Conservation (phyloP, 1,139 yeast species). For the Saccharomyces hybrid region DNA sequence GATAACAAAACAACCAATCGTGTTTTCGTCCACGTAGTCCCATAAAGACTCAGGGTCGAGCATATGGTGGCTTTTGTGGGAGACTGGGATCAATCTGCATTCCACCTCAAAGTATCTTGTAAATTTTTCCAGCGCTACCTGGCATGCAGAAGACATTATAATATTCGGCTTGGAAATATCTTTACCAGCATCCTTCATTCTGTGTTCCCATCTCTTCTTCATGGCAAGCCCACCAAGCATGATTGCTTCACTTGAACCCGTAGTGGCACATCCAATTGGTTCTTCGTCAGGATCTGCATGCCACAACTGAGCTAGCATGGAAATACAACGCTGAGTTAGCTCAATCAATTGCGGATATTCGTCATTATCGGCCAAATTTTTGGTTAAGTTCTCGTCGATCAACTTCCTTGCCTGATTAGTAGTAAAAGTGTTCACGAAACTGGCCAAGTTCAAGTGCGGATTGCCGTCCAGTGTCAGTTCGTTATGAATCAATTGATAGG, state of each 20-base stretch:
- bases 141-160: slow-evolving; percentile 91
- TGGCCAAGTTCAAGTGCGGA: slow-evolving; percentile 78
- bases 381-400: slow-evolving; percentile 63
- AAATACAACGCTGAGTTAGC: slow-evolving; percentile 71
- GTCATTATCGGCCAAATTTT: slow-evolving; percentile 87
- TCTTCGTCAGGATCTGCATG: slow-evolving; percentile 42
- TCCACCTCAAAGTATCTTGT: slow-evolving; percentile 93
- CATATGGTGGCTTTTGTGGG: slow-evolving; percentile 51
- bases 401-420: slow-evolving; percentile 47
- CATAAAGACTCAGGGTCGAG: slow-evolving; percentile 54
- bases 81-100: slow-evolving; percentile 64
- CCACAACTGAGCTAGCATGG: slow-evolving; percentile 77
- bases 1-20: slow-evolving; percentile 86
- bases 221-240: slow-evolving; percentile 90
- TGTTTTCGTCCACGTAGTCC: slow-evolving; percentile 74
- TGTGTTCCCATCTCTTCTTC: slow-evolving; percentile 82
- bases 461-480: slow-evolving; percentile 78
- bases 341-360: slow-evolving; percentile 86
- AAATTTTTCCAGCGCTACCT: slow-evolving; percentile 89
- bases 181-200: slow-evolving; percentile 52
- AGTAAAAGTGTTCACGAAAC: slow-evolving; percentile 75
- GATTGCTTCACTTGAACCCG: slow-evolving; percentile 91
- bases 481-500: slow-evolving; percentile 59
- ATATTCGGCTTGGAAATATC: slow-evolving; percentile 67
- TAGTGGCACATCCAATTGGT: slow-evolving; percentile 83